A percentile compares a stretch with the other conserved stretches of the same genome.
Evolutionary conservation across 2,329 filamentous ascomycete genomes (phyloP).

Genomic region (Ambrosiella cleistominuta): DNA sequence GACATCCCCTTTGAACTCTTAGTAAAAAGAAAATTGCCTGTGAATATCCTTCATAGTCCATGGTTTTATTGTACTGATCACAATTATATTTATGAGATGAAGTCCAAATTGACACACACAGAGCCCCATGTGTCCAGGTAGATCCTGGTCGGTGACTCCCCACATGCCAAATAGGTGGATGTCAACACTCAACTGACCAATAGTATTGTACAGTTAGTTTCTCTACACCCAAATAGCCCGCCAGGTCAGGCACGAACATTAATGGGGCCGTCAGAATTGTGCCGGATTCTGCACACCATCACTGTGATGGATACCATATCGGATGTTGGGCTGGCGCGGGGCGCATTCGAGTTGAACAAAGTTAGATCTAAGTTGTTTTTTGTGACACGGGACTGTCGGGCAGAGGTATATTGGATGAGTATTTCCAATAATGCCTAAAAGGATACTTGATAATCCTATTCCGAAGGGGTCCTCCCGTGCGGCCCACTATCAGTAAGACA

Average conservation of each 20-base stretch:
- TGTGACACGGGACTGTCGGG: background rate
- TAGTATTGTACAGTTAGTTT: background rate
- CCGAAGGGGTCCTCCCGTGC: background rate
- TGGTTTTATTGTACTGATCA: no score
- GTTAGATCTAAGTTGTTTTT: background rate
- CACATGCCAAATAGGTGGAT: background rate
- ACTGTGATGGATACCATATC: no score
- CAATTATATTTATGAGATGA: no score
- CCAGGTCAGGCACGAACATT: background rate
- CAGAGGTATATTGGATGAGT: background rate
- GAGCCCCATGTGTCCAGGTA: no score
- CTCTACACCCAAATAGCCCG: background rate
- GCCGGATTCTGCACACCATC: background rate
- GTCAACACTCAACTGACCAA: background rate
- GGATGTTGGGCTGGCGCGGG: no score
- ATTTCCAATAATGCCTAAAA: background rate
- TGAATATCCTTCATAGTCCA: no score
- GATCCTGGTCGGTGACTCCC: no score
- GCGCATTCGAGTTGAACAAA: background rate
- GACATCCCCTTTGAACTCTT: no score
- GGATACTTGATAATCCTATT: background rate
- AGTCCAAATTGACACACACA: no score
- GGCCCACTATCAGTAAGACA: background rate
- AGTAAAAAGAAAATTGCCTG: no score
- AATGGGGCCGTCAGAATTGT: background rate